Percentiles rank a stretch among this genome's conserved stretches.
phyloP scores from a whole-genome alignment of 768 basidiomycete genomes.

The Russula sp. region DNA sequence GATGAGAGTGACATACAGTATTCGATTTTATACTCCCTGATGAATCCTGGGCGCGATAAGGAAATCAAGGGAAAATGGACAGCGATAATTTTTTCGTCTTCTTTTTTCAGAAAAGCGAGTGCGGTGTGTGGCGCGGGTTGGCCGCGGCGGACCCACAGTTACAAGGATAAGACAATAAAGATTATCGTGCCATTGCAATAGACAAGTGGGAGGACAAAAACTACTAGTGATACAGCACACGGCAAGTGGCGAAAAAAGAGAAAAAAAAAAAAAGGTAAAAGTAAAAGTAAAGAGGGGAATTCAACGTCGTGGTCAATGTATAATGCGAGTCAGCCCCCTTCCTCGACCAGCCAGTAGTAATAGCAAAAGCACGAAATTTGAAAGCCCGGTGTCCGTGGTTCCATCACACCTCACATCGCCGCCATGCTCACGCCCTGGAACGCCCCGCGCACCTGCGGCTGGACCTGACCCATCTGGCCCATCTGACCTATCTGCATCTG shows the following conservation, averaged over 20 bases:
- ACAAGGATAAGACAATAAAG: slow-evolving; percentile 12
- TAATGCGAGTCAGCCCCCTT: background rate
- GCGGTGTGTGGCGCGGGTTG: no score
- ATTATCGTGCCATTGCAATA: slow-evolving; percentile 21
- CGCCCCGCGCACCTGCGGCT: slow-evolving; percentile 24
- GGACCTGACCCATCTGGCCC: slow-evolving; percentile 10
- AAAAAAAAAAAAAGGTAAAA: background rate
- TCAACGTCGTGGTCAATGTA: background rate
- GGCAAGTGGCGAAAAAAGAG: background rate
- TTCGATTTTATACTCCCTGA: no score
- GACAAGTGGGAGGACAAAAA: background rate
- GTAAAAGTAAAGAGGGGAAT: background rate
- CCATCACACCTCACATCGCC: slow-evolving; percentile 18
- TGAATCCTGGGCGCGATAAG: no score
- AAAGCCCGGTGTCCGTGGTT: slow-evolving; percentile 1
- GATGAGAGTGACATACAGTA: background rate
- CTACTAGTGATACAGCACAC: slow-evolving; percentile 22
- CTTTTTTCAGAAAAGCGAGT: no score
- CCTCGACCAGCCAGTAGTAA: background rate
- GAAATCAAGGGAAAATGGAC: no score
- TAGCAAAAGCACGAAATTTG: background rate
- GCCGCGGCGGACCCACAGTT: background rate
- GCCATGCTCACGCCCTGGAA: slow-evolving; percentile 26
- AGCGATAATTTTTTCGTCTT: no score
- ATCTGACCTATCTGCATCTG: slow-evolving; percentile 20